phyloP scores from a whole-genome alignment of 768 basidiomycete species.

The Leccinellum luteum region DNA sequence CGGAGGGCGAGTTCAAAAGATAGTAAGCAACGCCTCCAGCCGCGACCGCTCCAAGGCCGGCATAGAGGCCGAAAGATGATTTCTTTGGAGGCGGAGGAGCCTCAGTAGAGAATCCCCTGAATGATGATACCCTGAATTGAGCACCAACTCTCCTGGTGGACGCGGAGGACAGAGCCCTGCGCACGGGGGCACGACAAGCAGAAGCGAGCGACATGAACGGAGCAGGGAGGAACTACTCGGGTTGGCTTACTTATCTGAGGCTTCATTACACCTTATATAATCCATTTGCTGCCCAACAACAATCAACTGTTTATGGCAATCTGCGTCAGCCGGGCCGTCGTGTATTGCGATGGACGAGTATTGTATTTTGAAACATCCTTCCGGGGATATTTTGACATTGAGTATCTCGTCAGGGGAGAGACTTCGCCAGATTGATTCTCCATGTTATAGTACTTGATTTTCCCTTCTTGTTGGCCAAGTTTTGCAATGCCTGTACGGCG shows the following conservation, averaged over 20 bases:
- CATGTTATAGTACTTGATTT: not conserved
- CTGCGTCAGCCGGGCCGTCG: not conserved
- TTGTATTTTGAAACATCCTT: not conserved
- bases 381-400: not conserved
- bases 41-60: conserved; percentile 59
- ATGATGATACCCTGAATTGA: conserved; percentile 39
- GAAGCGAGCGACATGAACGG: conserved; percentile 55
- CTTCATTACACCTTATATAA: conserved; percentile 17
- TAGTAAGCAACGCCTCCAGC: conserved; percentile 67
- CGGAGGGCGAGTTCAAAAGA: conserved; percentile 44
- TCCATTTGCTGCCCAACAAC: not conserved
- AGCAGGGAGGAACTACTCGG: conserved; percentile 2
- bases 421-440: not conserved
- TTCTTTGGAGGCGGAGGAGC: conserved; percentile 42
- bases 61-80: conserved; percentile 56
- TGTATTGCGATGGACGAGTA: conserved; percentile 14
- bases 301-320: not conserved
- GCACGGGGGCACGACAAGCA: conserved; percentile 46
- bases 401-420: not conserved
- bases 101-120: conserved; percentile 60
- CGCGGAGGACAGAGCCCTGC: conserved; percentile 39
- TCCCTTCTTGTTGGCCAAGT: not conserved
- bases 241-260: conserved; percentile 10
- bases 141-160: conserved; percentile 25
- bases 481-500: not conserved